Evolutionary conservation across 768 basidiomycete species (phyloP).

Genomic region (Boletus reticulatus): DNA sequence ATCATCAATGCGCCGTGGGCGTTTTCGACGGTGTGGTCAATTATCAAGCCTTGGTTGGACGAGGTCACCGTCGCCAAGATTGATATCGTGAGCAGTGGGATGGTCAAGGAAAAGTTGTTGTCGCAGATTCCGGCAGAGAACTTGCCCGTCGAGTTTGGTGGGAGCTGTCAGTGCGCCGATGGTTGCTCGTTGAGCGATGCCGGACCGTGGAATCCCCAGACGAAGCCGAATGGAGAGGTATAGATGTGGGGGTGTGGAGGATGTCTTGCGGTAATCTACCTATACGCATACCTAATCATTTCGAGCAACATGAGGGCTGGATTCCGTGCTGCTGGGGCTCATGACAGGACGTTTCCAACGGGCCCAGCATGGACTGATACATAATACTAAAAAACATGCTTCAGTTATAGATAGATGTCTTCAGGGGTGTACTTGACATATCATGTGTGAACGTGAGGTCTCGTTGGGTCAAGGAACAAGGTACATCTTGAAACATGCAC

Average conservation of each 20-base stretch:
- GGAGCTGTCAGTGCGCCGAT: constrained; percentile 68
- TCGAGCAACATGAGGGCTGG: constrained; percentile 15
- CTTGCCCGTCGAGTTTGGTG: constrained; percentile 84
- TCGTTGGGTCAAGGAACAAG: no score
- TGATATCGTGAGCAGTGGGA: constrained; percentile 69
- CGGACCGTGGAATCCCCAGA: constrained; percentile 78
- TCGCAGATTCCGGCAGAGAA: constrained; percentile 83
- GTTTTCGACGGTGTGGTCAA: constrained; percentile 83
- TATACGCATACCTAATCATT: constrained; percentile 31
- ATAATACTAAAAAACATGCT: no score
- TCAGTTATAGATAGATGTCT: no score
- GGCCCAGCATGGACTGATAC: no score
- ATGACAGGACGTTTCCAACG: no score
- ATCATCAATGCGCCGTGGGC: constrained; percentile 97
- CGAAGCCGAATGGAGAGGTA: constrained; percentile 13
- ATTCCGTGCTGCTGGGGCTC: not conserved
- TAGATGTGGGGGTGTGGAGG: constrained; percentile 14
- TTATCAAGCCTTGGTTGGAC: constrained; percentile 94
- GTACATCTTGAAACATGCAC: no score
- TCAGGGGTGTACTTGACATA: no score
- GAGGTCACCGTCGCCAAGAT: constrained; percentile 95
- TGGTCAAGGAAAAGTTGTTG: constrained; percentile 71
- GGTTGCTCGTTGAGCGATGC: constrained; percentile 88
- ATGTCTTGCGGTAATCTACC: constrained; percentile 26
- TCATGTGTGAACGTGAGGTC: no score